Base-by-base conservation (phyloP, 108 stramenopile species). In the Pseudonitzschia pungens region DNA sequence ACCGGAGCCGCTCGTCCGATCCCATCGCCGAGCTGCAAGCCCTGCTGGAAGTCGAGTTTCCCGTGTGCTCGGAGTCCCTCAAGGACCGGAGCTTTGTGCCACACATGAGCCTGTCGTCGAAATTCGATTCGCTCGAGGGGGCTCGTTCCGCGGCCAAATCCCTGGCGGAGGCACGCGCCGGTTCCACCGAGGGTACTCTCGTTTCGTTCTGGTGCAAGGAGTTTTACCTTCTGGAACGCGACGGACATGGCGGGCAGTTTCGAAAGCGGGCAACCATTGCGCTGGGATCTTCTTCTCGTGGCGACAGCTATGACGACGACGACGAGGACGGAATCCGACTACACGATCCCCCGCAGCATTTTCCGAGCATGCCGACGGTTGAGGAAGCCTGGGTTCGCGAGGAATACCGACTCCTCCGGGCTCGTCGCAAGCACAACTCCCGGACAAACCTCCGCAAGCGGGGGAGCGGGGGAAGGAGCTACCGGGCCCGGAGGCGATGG, bases 211-310 rank as follows among this genome's bases (percentile, higher is more conserved):
- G 20, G 44, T 60, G 60, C 36, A 14, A 62, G 36, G 84, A 85
- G 72, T 66, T 87, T 48, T 87, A 84, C 54, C 53, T 84, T 48
- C 59, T 87, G 42, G 56, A 79, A 43, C 70, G 86, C 6, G 63
- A 56, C 18, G 82, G 84, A 0, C 84, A 87, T 45, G 82, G 84
- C 27, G 86, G 82, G 21, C 86, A 87, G 68, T 87, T 87, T 69
- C 45, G 67, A 58, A 81, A 82, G 42, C 14, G 63, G 1, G 82
- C 82, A 0, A 62, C 60, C n/a, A 62, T 62, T 8, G 28, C 60
- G n/a, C 32, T 62, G 32, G 60, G 60, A 6, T 14, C 14, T 33
- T 24, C 16, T 10, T 12, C 54, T 20, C 2, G 6, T 22, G 26
- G 54, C 33, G 16, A 31, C n/a, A n/a, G n/a, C n/a, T n/a, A n/a